Evolutionary conservation across 2,329 filamentous ascomycete genomes (phyloP).

Genomic region (Periglandula ipomoeae): DNA sequence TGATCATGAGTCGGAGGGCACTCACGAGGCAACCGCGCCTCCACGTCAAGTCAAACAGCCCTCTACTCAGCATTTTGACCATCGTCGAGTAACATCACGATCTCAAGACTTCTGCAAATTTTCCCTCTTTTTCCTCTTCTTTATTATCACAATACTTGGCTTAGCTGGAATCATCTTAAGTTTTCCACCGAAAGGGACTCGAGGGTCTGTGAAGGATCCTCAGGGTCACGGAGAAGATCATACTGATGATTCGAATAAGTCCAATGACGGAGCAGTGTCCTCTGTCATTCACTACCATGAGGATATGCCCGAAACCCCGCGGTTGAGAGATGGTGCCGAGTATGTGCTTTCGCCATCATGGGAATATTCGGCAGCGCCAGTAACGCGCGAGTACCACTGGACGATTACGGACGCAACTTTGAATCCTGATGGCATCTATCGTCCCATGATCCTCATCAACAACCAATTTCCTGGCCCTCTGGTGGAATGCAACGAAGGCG

Average conservation of each 20-base stretch:
- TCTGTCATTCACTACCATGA: slow-evolving; percentile 16
- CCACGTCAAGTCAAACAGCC: neutral
- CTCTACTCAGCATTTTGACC: neutral
- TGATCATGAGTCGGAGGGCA: neutral
- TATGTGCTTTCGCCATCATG: slow-evolving; percentile 50
- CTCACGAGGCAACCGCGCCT: neutral
- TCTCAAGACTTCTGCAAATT: slow-evolving; percentile 8
- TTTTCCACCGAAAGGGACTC: slow-evolving; percentile 6
- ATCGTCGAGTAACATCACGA: neutral
- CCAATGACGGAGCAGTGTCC: neutral
- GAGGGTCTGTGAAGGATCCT: neutral
- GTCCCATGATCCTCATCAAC: slow-evolving; percentile 61
- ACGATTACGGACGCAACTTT: slow-evolving; percentile 46
- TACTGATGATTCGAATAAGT: neutral
- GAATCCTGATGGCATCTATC: slow-evolving; percentile 51
- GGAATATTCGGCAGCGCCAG: slow-evolving; percentile 40
- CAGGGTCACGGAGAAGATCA: neutral
- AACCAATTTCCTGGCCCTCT: slow-evolving; percentile 65
- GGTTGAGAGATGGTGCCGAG: slow-evolving; percentile 29
- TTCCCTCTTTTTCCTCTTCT: slow-evolving; percentile 13
- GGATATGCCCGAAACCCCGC: slow-evolving; percentile 13
- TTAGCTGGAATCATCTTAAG: slow-evolving; percentile 15
- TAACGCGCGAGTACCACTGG: slow-evolving; percentile 51
- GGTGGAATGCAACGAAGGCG: slow-evolving; percentile 65
- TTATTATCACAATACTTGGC: slow-evolving; percentile 15